These are phyloP conservation scores for Cladochytrium replicatum DNA, from an alignment of 192 early-diverging fungal species.

Conservation along the genomic window DNA sequence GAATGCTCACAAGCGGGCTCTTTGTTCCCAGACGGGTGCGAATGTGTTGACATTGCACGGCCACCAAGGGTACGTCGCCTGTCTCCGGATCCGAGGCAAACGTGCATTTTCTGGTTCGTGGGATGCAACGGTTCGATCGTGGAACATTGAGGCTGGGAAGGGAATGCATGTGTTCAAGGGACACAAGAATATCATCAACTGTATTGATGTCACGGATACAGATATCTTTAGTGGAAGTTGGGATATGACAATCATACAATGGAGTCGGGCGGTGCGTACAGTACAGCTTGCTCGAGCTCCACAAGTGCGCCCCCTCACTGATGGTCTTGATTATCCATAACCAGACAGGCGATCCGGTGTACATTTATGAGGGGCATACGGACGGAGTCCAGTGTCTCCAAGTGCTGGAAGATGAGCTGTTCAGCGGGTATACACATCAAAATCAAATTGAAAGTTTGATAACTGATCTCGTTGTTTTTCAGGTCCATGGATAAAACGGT, in stretches of 20 bases:
- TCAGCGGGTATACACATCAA: slow-evolving; percentile 19
- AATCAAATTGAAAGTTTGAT: slow-evolving; percentile 2
- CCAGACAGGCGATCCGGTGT: slow-evolving; percentile 39
- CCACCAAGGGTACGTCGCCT: slow-evolving; percentile 34
- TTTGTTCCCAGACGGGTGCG: slow-evolving; percentile 2
- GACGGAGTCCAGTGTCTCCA: slow-evolving; percentile 47
- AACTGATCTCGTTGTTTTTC: not conserved
- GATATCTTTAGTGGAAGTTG: slow-evolving; percentile 44
- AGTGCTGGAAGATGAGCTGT: slow-evolving; percentile 20
- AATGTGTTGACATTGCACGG: slow-evolving; percentile 19
- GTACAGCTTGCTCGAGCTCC: too few relatives aligned
- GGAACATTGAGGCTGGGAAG: slow-evolving; percentile 41
- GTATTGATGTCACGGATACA: slow-evolving; percentile 40
- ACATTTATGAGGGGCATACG: slow-evolving; percentile 32
- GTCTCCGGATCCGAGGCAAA: slow-evolving; percentile 32
- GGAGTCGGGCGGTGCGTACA: slow-evolving; percentile 36
- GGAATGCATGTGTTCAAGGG: slow-evolving; percentile 47
- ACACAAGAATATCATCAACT: slow-evolving; percentile 43
- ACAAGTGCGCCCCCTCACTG: too few relatives aligned
- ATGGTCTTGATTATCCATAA: not conserved
- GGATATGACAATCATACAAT: slow-evolving; percentile 44
- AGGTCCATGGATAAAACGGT: slow-evolving; percentile 49
- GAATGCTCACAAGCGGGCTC: not conserved
- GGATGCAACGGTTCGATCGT: slow-evolving; percentile 41
- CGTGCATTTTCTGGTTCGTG: slow-evolving; percentile 38